These are phyloP conservation scores for Hippophae rhamnoides DNA, from an alignment of 306 rosid species.

Conservation along the genomic window DNA sequence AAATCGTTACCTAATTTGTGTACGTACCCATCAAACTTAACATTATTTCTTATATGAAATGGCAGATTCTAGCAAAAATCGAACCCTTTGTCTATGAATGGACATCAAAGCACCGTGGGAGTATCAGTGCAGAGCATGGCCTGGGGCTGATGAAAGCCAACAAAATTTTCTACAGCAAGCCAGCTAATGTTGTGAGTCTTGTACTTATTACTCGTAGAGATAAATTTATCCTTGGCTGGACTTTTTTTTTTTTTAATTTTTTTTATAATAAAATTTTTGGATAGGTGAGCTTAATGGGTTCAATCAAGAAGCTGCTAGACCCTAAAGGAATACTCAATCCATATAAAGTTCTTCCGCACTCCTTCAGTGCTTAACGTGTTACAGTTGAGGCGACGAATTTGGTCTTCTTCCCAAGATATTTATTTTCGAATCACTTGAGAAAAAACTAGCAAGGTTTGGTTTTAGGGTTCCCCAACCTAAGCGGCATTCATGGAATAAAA, in stretches of 20 bases:
- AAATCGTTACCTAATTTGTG: conserved; percentile 6
- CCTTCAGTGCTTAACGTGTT: conserved; percentile 25
- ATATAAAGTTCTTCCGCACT: conserved; percentile 79
- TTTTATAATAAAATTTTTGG: conserved; percentile 10
- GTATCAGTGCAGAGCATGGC: conserved; percentile 95
- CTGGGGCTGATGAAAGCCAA: conserved; percentile 90
- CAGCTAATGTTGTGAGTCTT: conserved; percentile 53
- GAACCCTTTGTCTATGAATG: conserved; percentile 96
- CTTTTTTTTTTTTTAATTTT: neutral
- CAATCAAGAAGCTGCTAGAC: conserved; percentile 81
- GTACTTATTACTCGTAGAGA: conserved; percentile 7
- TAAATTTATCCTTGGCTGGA: neutral
- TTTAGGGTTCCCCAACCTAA: too few relatives aligned
- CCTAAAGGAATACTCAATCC: conserved; percentile 88
- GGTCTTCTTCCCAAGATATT: neutral
- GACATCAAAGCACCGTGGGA: conserved; percentile 77
- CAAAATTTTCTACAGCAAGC: conserved; percentile 69
- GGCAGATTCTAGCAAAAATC: conserved; percentile 67
- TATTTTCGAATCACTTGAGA: too few relatives aligned
- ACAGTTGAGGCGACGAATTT: conserved; percentile 16
- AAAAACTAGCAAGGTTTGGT: too few relatives aligned
- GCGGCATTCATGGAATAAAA: too few relatives aligned
- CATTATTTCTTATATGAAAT: conserved; percentile 4
- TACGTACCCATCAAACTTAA: neutral
- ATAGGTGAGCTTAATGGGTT: conserved; percentile 79